Evolutionary conservation across 306 rosid species (phyloP).

Genomic region (Neltuma alba): DNA sequence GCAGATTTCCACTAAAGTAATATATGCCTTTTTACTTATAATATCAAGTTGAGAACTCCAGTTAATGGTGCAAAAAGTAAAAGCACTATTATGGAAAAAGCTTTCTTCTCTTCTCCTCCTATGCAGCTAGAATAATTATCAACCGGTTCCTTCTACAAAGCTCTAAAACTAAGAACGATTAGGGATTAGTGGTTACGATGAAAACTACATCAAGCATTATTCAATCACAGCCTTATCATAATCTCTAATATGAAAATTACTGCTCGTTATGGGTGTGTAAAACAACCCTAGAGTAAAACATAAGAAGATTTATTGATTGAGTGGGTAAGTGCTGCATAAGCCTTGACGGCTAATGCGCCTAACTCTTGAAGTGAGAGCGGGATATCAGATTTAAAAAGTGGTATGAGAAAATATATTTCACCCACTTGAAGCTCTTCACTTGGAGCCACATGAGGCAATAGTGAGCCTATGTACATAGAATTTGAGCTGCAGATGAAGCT

Average conservation of each 20-base stretch:
- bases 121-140: not conserved
- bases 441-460: slow-evolving; percentile 28
- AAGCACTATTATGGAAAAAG: not conserved
- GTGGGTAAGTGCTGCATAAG: slow-evolving; percentile 47
- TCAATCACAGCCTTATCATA: not conserved
- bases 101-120: not conserved
- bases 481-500: slow-evolving; percentile 53
- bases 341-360: slow-evolving; percentile 49
- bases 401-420: slow-evolving; percentile 51
- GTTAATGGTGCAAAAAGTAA: not conserved
- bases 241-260: not conserved
- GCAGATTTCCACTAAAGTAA: not conserved
- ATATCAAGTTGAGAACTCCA: not conserved
- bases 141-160: not conserved
- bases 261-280: not conserved
- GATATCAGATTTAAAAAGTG: slow-evolving; percentile 32
- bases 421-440: slow-evolving; percentile 48
- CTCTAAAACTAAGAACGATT: not conserved
- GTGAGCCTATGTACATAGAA: slow-evolving; percentile 39
- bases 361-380: slow-evolving; percentile 46
- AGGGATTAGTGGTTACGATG: not conserved
- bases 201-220: not conserved
- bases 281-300: not conserved
- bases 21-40: not conserved
- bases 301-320: not conserved